Conservation (phyloP, 306 rosid genomes). For the Rubus parviflorus region DNA sequence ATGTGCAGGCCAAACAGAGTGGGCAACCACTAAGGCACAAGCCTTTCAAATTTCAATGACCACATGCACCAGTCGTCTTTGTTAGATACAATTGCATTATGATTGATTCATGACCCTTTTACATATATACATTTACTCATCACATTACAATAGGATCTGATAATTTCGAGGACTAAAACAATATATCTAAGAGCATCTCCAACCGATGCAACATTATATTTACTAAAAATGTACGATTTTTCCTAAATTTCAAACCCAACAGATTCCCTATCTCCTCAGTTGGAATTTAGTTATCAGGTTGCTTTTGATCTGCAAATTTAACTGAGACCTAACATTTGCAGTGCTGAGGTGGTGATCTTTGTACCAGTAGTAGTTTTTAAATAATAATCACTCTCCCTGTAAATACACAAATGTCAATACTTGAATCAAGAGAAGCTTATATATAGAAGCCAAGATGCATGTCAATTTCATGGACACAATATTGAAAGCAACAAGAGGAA, state of each 20-base stretch:
- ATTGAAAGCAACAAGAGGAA: conserved; percentile 20
- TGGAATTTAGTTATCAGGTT: background rate
- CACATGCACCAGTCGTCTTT: background rate
- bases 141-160: background rate
- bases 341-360: background rate
- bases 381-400: background rate
- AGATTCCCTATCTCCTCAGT: background rate
- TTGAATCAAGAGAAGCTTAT: background rate
- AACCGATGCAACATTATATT: background rate
- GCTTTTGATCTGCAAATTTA: background rate
- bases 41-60: background rate
- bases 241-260: background rate
- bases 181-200: background rate
- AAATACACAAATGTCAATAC: background rate
- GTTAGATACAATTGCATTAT: background rate
- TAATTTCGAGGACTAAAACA: background rate
- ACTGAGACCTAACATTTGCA: background rate
- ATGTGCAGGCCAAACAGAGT: conserved; percentile 13
- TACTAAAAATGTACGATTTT: background rate
- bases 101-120: background rate
- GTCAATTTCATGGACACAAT: background rate
- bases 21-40: conserved; percentile 7
- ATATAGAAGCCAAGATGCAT: background rate
- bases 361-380: background rate
- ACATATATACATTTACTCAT: background rate